phyloP scores from a whole-genome alignment of 768 basidiomycete species.

The Leucocoprinus sp. region DNA sequence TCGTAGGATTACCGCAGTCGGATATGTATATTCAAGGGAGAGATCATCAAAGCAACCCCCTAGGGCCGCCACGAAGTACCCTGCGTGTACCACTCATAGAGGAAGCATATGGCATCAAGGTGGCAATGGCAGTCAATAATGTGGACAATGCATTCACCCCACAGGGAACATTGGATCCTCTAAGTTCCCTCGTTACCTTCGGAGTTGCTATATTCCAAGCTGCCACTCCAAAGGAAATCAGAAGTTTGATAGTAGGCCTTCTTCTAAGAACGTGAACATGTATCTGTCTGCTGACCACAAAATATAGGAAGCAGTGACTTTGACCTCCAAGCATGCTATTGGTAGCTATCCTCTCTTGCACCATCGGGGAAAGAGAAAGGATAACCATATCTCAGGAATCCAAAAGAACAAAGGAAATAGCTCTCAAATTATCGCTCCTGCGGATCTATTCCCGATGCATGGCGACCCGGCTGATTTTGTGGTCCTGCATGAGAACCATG shows the following conservation, averaged over 20 bases:
- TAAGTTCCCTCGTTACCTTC: slow-evolving; percentile 45
- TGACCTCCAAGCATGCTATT: slow-evolving; percentile 43
- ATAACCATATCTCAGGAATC: neutral
- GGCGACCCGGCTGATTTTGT: slow-evolving; percentile 51
- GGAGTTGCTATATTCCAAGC: slow-evolving; percentile 54
- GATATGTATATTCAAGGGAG: slow-evolving; percentile 67
- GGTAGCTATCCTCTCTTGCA: slow-evolving; percentile 16
- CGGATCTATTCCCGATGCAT: slow-evolving; percentile 26
- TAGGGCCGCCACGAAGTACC: slow-evolving; percentile 43
- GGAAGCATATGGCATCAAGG: slow-evolving; percentile 34
- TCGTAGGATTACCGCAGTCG: slow-evolving; percentile 54
- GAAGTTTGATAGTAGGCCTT: slow-evolving; percentile 37
- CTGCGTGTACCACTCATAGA: slow-evolving; percentile 44
- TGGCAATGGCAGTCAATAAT: slow-evolving; percentile 57
- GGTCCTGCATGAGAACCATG: slow-evolving; percentile 40
- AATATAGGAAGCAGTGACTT: slow-evolving; percentile 38
- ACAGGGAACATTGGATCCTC: slow-evolving; percentile 55
- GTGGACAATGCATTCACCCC: slow-evolving; percentile 64
- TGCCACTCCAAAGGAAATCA: slow-evolving; percentile 38
- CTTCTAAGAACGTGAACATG: slow-evolving; percentile 7
- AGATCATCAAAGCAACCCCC: slow-evolving; percentile 21
- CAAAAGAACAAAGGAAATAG: neutral
- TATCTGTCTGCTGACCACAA: neutral
- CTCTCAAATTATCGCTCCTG: slow-evolving; percentile 10
- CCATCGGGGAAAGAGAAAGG: neutral